These are phyloP conservation scores for Limonium bicolor DNA, from an alignment of 148 eudicot genomes.

Conservation along the genomic window DNA sequence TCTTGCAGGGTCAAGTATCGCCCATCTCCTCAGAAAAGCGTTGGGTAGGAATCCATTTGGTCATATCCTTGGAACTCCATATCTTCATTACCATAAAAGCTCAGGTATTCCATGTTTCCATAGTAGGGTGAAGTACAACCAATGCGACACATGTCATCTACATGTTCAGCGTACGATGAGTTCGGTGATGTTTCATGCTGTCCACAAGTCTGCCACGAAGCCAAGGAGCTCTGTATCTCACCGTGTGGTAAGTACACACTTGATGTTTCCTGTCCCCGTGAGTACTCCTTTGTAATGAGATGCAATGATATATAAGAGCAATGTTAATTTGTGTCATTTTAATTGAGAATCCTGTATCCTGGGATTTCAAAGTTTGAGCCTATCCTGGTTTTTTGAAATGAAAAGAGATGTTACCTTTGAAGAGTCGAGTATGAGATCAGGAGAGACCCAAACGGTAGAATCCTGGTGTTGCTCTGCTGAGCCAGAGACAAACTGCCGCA, in stretches of 20 bases:
- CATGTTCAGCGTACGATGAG: constrained; percentile 48
- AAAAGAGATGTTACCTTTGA: constrained; percentile 41
- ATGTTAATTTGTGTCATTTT: too few species aligned
- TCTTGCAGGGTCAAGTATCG: too few species aligned
- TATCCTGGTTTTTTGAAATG: too few species aligned
- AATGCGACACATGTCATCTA: constrained; percentile 31
- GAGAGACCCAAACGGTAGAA: constrained; percentile 40
- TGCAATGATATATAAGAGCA: too few species aligned
- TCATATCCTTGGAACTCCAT: constrained; percentile 26
- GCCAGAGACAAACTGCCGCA: constrained; percentile 34
- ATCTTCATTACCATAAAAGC: constrained; percentile 31
- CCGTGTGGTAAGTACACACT: constrained; percentile 26
- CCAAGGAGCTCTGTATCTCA: constrained; percentile 22
- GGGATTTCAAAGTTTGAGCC: too few species aligned
- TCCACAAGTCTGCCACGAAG: constrained; percentile 34
- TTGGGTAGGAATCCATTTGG: constrained; percentile 22
- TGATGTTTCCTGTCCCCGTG: constrained; percentile 22
- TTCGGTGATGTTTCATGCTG: constrained; percentile 48
- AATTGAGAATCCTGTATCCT: too few species aligned
- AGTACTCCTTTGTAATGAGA: constrained; percentile 49
- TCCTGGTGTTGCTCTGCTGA: constrained; percentile 17
- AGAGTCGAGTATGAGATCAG: constrained; percentile 63
- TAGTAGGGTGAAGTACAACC: constrained; percentile 16
- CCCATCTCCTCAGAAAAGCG: constrained; percentile 19
- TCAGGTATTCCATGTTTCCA: constrained; percentile 24